Conservation (phyloP, 108 stramenopile species). For the Mediolabrus comicus region DNA sequence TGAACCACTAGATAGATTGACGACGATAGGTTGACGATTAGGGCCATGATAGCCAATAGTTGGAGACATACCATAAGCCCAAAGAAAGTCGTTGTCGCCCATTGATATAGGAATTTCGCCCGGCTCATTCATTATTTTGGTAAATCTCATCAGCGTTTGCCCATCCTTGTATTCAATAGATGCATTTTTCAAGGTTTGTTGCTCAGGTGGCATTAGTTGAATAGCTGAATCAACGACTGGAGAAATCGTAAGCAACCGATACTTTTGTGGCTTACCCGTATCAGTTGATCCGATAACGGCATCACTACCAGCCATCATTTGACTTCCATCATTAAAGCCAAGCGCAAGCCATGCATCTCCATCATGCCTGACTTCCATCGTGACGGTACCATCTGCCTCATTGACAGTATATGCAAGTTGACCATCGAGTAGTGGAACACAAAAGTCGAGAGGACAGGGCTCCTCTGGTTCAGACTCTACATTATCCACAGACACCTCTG, state of each 20-base stretch:
- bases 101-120: not conserved
- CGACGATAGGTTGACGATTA: too few relatives aligned
- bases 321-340: slow-evolving; percentile 1
- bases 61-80: not conserved
- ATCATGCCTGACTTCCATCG: slow-evolving; percentile 3
- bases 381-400: slow-evolving; percentile 11
- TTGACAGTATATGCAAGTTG: not conserved
- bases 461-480: not conserved
- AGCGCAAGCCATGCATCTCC: slow-evolving; percentile 13
- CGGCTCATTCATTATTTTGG: not conserved
- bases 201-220: not conserved
- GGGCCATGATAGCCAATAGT: slow-evolving; percentile 23
- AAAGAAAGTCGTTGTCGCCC: not conserved
- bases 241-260: not conserved
- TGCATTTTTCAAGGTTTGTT: slow-evolving; percentile 1
- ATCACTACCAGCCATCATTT: slow-evolving; percentile 11
- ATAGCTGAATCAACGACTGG: not conserved
- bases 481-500: not conserved
- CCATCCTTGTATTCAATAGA: not conserved
- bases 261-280: slow-evolving; percentile 12
- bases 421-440: not conserved
- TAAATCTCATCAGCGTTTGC: not conserved
- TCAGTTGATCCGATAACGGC: slow-evolving; percentile 28
- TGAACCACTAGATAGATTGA: slow-evolving; percentile 21
- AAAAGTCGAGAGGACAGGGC: not conserved